Percentiles rank a stretch among this genome's conserved stretches.
Conservation (phyloP, 108 stramenopile genomes). For the Aurantiochytrium sp. region DNA sequence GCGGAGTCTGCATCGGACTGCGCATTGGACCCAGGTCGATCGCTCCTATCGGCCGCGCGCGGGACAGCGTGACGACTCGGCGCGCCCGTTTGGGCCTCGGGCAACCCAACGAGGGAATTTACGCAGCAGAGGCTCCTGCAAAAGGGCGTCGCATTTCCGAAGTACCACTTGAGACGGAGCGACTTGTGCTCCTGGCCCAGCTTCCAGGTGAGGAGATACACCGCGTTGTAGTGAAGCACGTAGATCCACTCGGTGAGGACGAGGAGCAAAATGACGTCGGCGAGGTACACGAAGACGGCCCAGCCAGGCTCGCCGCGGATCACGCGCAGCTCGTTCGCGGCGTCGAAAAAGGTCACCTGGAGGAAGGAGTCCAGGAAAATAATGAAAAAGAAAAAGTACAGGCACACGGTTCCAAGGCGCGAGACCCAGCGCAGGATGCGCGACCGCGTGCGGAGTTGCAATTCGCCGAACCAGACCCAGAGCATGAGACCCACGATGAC, state of each 20-base stretch:
- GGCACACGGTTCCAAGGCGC: not conserved
- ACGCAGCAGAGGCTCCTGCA: not conserved
- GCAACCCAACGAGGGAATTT: not conserved
- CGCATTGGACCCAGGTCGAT: no score
- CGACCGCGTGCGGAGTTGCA: not conserved
- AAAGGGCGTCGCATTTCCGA: not conserved
- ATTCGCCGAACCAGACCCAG: not conserved
- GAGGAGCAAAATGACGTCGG: not conserved
- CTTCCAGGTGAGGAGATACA: not conserved
- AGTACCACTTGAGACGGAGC: not conserved
- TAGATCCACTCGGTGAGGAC: conserved; percentile 16
- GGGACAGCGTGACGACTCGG: no score
- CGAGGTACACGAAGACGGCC: not conserved
- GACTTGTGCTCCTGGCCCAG: not conserved
- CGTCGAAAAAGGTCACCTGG: not conserved
- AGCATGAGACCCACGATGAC: not conserved
- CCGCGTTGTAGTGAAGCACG: conserved; percentile 12
- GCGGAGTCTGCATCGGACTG: no score
- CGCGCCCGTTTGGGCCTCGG: not conserved
- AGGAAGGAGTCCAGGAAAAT: not conserved
- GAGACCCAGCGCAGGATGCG: conserved; percentile 19
- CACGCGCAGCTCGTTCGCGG: not conserved
- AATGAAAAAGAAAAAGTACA: conserved; percentile 21
- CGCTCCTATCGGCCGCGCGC: no score
- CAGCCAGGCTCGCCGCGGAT: not conserved